Evolutionary conservation across 345 rosid species (phyloP).

Genomic region (Bruguiera sexangula): DNA sequence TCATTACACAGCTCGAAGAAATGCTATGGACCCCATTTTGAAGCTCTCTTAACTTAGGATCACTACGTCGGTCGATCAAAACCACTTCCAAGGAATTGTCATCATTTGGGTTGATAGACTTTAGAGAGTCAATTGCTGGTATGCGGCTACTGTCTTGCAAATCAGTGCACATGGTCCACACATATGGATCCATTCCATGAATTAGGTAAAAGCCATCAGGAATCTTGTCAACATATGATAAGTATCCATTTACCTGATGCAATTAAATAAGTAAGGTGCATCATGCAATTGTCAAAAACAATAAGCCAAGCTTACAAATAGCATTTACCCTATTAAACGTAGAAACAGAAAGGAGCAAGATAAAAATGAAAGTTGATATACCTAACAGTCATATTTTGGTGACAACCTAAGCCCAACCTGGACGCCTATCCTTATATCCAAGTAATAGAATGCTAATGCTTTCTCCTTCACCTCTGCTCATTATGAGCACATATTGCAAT

Average conservation of each 20-base stretch:
- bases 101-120: constrained; percentile 61
- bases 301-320: not conserved
- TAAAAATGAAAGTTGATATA: not conserved
- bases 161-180: constrained; percentile 91
- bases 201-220: constrained; percentile 97
- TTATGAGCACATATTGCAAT: no score
- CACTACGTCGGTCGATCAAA: constrained; percentile 70
- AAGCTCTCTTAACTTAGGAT: constrained; percentile 77
- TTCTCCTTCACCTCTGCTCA: no score
- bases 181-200: constrained; percentile 83
- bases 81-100: constrained; percentile 75
- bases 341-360: not conserved
- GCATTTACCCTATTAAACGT: not conserved
- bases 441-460: no score
- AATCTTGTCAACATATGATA: constrained; percentile 85
- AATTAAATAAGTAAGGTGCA: constrained; percentile 21
- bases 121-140: constrained; percentile 81
- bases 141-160: constrained; percentile 77
- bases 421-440: no score
- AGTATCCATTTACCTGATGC: constrained; percentile 89
- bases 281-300: constrained; percentile 12
- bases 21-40: constrained; percentile 70
- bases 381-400: no score
- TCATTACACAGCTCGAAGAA: constrained; percentile 62
- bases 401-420: no score